Conservation (phyloP, 306 rosid species). For the Luffa aegyptiaca region DNA sequence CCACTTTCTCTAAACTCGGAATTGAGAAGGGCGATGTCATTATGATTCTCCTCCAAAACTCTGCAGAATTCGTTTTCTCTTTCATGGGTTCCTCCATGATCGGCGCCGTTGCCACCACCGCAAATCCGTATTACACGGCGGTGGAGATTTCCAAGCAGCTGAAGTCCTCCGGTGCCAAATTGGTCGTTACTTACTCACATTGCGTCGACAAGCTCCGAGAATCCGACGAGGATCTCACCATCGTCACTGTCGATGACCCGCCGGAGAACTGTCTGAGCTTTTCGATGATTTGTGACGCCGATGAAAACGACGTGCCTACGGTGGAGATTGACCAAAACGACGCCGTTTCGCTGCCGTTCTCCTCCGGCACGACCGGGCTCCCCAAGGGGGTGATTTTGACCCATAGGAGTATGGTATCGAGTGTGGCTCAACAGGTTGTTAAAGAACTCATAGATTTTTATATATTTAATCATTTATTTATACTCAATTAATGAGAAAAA, state of each 20-base stretch:
- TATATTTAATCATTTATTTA: too few species aligned
- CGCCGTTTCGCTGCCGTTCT: conserved; percentile 65
- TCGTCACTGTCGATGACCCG: conserved; percentile 45
- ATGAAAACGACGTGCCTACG: conserved; percentile 27
- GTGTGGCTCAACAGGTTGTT: conserved; percentile 56
- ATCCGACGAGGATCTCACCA: conserved; percentile 21
- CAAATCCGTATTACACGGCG: conserved; percentile 66
- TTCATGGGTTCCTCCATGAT: conserved; percentile 67
- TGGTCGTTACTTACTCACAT: conserved; percentile 52
- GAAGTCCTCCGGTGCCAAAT: conserved; percentile 30
- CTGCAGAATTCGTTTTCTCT: conserved; percentile 51
- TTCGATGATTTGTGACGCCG: conserved; percentile 43
- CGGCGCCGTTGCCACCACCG: conserved; percentile 72
- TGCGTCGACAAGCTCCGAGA: conserved; percentile 52
- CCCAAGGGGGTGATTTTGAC: conserved; percentile 81
- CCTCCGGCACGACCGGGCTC: conserved; percentile 85
- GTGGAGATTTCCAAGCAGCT: conserved; percentile 65
- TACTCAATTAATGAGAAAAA: too few species aligned
- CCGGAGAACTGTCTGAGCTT: conserved; percentile 62
- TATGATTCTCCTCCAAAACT: conserved; percentile 74
- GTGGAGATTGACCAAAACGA: conserved; percentile 32
- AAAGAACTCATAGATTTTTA: neutral
- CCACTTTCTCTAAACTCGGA: conserved; percentile 46
- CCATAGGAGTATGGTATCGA: conserved; percentile 56
- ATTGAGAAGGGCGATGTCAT: conserved; percentile 48